Evolutionary conservation across 106 monocot genomes (phyloP).

Genomic region (Acorus calamus): DNA sequence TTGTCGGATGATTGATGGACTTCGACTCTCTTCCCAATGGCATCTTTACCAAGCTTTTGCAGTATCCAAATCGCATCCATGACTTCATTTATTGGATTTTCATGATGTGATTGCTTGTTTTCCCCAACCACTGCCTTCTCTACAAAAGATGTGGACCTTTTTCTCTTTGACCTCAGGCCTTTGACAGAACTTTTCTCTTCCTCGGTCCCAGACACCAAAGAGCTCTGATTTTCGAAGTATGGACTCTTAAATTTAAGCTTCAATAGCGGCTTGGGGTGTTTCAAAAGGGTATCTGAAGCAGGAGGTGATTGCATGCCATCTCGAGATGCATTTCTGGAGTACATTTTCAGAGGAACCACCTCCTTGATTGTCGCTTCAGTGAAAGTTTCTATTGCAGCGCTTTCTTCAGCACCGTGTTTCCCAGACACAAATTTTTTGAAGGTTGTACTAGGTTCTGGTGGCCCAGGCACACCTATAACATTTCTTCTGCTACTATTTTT

Average conservation of each 20-base stretch:
- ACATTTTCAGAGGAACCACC: constrained; percentile 13
- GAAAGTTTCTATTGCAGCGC: constrained; percentile 6
- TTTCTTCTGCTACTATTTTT: constrained; percentile 12
- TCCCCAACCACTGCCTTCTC: not conserved
- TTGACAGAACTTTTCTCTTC: constrained; percentile 52
- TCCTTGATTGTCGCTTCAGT: constrained; percentile 20
- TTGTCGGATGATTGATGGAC: constrained; percentile 56
- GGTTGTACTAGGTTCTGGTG: constrained; percentile 5
- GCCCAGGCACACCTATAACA: not conserved
- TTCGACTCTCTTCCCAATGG: constrained; percentile 89
- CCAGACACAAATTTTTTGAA: constrained; percentile 4
- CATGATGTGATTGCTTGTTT: constrained; percentile 15
- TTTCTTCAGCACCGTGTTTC: constrained; percentile 14
- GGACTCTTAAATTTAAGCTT: constrained; percentile 93
- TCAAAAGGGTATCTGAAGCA: constrained; percentile 8
- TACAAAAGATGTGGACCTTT: constrained; percentile 38
- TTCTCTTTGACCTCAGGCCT: constrained; percentile 90
- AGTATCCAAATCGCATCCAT: constrained; percentile 92
- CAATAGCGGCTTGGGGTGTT: constrained; percentile 55
- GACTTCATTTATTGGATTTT: constrained; percentile 41
- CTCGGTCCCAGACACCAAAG: constrained; percentile 38
- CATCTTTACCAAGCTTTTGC: constrained; percentile 83
- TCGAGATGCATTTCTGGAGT: constrained; percentile 1
- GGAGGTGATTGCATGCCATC: constrained; percentile 1
- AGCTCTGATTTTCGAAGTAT: constrained; percentile 50